Percentiles rank a stretch among this genome's conserved stretches.
Conservation (phyloP, 129 eudicot genomes). For the Ambrosia artemisiifolia region DNA sequence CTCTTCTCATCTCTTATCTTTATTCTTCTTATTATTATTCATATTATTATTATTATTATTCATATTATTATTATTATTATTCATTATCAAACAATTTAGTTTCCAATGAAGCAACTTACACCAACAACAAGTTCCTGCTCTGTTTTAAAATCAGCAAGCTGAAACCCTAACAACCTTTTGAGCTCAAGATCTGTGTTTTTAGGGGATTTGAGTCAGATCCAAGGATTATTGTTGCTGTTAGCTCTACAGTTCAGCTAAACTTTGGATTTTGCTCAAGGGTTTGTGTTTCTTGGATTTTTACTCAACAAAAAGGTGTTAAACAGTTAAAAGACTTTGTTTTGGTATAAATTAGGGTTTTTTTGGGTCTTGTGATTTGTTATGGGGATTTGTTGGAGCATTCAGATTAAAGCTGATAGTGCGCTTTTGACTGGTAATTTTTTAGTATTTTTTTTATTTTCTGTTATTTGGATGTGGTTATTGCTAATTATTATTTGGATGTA, state of each 20-base stretch:
- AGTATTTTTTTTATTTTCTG: neutral
- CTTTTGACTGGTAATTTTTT: conserved; percentile 40
- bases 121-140: neutral
- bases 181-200: conserved; percentile 4
- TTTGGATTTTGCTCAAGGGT: conserved; percentile 28
- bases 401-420: conserved; percentile 60
- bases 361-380: conserved; percentile 31
- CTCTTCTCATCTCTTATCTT: conserved; percentile 5
- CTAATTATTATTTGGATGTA: neutral
- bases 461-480: neutral
- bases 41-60: too few species aligned
- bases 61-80: too few species aligned
- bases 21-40: neutral
- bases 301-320: neutral
- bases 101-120: neutral
- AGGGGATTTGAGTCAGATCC: conserved; percentile 28
- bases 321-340: neutral
- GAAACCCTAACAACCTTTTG: conserved; percentile 17
- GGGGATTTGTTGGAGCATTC: conserved; percentile 83
- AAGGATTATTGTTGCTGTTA: conserved; percentile 25
- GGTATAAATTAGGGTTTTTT: conserved; percentile 11
- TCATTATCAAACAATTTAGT: neutral
- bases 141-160: conserved; percentile 5
- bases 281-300: conserved; percentile 12
- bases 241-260: conserved; percentile 6